Conservation (phyloP, 169 alveolate genomes). For the Plasmodium relictum region DNA sequence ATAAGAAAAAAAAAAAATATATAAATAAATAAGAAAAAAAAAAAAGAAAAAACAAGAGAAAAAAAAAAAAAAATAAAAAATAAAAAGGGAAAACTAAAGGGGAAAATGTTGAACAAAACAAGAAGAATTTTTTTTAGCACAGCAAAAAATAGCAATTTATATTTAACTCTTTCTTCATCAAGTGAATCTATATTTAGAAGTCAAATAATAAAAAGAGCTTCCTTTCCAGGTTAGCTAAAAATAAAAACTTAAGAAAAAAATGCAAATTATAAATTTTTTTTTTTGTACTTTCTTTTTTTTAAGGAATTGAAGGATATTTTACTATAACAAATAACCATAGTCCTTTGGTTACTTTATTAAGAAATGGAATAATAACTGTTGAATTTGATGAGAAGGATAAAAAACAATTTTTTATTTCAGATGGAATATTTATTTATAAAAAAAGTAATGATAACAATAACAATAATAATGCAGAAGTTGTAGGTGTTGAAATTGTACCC, state of each 20-base stretch:
- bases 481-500: conserved; percentile 75
- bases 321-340: conserved; percentile 74
- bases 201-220: conserved; percentile 72
- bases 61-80: conserved; percentile 4
- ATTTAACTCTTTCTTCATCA: conserved; percentile 65
- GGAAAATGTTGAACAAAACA: conserved; percentile 63
- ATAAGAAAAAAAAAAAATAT: background rate
- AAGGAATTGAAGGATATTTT: conserved; percentile 77
- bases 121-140: conserved; percentile 65
- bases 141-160: conserved; percentile 66
- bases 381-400: conserved; percentile 76
- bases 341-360: conserved; percentile 64
- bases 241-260: background rate
- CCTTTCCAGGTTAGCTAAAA: conserved; percentile 67
- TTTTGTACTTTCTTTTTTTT: conserved; percentile 10
- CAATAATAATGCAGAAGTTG: conserved; percentile 73
- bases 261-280: background rate
- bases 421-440: conserved; percentile 74
- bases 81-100: conserved; percentile 9
- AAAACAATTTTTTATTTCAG: conserved; percentile 74
- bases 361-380: conserved; percentile 75
- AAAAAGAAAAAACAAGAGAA: background rate
- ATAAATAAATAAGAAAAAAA: conserved; percentile 5
- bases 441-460: conserved; percentile 71
- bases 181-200: conserved; percentile 76